These are phyloP conservation scores for Licmophora abbreviata DNA, from an alignment of 108 stramenopile genomes.

Conservation along the genomic window DNA sequence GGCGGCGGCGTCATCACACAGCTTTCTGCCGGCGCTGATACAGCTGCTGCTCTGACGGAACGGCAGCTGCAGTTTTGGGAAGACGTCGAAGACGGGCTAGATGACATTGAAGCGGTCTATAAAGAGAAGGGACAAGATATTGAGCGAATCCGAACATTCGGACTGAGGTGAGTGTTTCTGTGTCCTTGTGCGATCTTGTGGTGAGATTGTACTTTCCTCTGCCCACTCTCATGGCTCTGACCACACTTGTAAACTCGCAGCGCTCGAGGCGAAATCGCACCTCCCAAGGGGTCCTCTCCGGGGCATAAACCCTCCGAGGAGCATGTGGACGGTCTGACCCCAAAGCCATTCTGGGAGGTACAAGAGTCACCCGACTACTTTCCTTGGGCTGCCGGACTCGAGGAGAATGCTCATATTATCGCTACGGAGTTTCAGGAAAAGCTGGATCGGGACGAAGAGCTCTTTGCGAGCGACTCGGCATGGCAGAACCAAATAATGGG, in stretches of 20 bases:
- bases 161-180: conserved; percentile 20
- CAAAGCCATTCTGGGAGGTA: conserved; percentile 84
- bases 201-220: not conserved
- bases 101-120: conserved; percentile 59
- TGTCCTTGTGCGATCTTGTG: not conserved
- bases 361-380: conserved; percentile 39
- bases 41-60: conserved; percentile 55
- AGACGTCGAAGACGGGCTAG: conserved; percentile 72
- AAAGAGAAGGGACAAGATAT: conserved; percentile 41
- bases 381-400: conserved; percentile 78
- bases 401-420: conserved; percentile 65
- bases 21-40: no score
- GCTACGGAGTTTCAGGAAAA: conserved; percentile 68
- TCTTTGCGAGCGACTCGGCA: conserved; percentile 65
- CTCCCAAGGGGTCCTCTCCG: conserved; percentile 29
- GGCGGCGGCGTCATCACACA: no score
- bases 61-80: conserved; percentile 85
- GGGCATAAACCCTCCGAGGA: conserved; percentile 86
- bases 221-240: not conserved
- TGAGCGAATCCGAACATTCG: conserved; percentile 61
- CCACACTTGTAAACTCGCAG: conserved; percentile 8
- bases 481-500: conserved; percentile 91
- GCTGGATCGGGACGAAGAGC: conserved; percentile 20
- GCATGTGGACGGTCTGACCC: conserved; percentile 79
- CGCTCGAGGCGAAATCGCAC: conserved; percentile 45